Percentiles rank a stretch among this genome's conserved stretches.
Evolutionary conservation across 2,329 filamentous ascomycete species (phyloP).

Genomic region (Talaromyces sp.): DNA sequence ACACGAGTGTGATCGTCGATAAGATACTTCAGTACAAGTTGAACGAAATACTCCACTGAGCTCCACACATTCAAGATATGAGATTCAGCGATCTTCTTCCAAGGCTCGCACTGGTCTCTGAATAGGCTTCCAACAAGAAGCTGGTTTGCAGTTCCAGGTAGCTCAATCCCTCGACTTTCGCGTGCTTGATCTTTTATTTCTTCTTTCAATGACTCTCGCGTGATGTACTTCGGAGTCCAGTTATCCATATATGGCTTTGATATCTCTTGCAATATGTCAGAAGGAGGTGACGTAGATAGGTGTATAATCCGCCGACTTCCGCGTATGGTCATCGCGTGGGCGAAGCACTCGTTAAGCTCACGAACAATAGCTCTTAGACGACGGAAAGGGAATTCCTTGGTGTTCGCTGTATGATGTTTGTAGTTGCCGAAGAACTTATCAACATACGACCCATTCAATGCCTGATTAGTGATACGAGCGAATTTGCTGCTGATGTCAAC

Average conservation of each 20-base stretch:
- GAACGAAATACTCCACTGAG: constrained; percentile 23
- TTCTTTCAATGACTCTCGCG: constrained; percentile 4
- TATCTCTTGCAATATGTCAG: not conserved
- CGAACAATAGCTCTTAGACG: constrained; percentile 33
- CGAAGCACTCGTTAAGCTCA: constrained; percentile 31
- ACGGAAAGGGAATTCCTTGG: constrained; percentile 18
- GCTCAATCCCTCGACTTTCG: constrained; percentile 34
- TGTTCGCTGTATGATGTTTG: constrained; percentile 8
- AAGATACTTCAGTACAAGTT: constrained; percentile 26
- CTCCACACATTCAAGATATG: constrained; percentile 31
- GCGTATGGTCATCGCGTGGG: constrained; percentile 23
- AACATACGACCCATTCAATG: constrained; percentile 45
- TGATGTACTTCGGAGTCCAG: constrained; percentile 12
- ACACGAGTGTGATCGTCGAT: constrained; percentile 26
- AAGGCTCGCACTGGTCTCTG: constrained; percentile 37
- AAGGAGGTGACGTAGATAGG: too few species aligned
- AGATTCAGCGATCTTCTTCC: constrained; percentile 31
- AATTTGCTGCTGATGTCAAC: constrained; percentile 43
- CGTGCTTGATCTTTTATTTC: constrained; percentile 32
- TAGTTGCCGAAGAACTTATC: constrained; percentile 44
- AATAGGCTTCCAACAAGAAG: constrained; percentile 38
- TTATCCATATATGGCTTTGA: constrained; percentile 17
- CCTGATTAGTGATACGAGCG: constrained; percentile 40
- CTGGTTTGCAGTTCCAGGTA: constrained; percentile 38
- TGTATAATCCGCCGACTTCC: constrained; percentile 21